These are phyloP conservation scores for Mariannaea elegans DNA, from an alignment of 2,329 filamentous ascomycete species.

Conservation along the genomic window DNA sequence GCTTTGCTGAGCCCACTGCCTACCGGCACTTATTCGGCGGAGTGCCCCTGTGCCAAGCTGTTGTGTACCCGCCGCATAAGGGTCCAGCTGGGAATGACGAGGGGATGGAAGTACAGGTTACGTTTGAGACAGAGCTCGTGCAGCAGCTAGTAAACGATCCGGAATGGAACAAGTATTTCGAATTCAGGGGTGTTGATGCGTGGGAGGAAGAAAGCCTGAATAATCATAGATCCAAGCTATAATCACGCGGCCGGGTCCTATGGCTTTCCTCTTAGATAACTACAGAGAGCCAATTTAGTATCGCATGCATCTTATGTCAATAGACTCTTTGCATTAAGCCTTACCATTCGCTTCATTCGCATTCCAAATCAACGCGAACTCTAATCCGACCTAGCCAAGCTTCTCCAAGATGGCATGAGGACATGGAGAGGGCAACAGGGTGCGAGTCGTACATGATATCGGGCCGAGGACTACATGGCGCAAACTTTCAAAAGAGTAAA, in stretches of 20 bases:
- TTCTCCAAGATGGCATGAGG: too few species aligned
- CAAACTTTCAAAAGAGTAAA: too few species aligned
- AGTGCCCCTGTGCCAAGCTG: conserved; percentile 36
- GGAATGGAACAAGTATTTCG: conserved; percentile 48
- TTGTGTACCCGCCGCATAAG: conserved; percentile 43
- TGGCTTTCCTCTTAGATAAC: not conserved
- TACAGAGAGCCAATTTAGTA: not conserved
- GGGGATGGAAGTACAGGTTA: conserved; percentile 45
- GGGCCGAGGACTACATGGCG: too few species aligned
- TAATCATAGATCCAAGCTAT: conserved; percentile 9
- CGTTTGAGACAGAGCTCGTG: conserved; percentile 44
- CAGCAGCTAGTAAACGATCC: conserved; percentile 43
- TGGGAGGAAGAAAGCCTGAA: conserved; percentile 6
- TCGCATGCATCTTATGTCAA: not conserved
- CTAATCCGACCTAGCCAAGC: too few species aligned
- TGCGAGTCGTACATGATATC: too few species aligned
- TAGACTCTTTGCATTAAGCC: not conserved
- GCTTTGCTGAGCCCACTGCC: conserved; percentile 44
- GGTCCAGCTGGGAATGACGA: conserved; percentile 42
- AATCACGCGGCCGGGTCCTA: not conserved
- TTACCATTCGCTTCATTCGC: not conserved
- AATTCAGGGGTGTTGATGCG: conserved; percentile 46
- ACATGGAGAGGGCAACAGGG: too few species aligned
- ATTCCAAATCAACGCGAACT: too few species aligned
- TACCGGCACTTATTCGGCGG: conserved; percentile 44